phyloP scores from a whole-genome alignment of 208 protist species.

The Herpetomonas tarakana region DNA sequence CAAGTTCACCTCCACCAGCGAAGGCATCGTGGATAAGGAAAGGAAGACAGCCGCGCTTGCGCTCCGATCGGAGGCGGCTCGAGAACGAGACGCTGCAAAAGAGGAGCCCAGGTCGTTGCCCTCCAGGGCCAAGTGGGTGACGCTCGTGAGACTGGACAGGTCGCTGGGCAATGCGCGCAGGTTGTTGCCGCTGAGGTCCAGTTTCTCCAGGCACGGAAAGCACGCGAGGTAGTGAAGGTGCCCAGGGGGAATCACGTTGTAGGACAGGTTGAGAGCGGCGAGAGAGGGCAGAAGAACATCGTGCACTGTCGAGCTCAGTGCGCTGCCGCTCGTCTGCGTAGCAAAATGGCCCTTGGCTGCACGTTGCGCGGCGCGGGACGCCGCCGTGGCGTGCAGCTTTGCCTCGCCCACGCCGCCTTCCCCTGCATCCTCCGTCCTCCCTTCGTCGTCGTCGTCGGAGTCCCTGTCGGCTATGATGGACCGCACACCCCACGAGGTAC shows the following conservation, averaged over 20 bases:
- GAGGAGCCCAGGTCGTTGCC: conserved; percentile 50
- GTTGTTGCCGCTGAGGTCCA: conserved; percentile 84
- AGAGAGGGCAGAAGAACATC: conserved; percentile 55
- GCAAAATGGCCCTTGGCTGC: conserved; percentile 3
- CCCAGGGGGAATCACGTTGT: conserved; percentile 61
- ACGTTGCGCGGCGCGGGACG: background rate
- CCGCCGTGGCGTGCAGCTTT: background rate
- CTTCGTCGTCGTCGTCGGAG: background rate
- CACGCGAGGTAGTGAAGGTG: conserved; percentile 59
- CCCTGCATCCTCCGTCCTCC: background rate
- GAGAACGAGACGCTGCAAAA: background rate
- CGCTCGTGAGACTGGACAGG: conserved; percentile 59
- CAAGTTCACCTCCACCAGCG: conserved; percentile 79
- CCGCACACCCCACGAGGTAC: background rate
- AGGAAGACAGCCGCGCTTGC: conserved; percentile 45
- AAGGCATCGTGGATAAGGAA: conserved; percentile 77
- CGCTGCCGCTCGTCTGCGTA: background rate
- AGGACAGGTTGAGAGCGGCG: conserved; percentile 78
- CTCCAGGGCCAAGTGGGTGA: conserved; percentile 86
- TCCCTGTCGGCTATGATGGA: conserved; percentile 3
- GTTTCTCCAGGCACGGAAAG: conserved; percentile 63
- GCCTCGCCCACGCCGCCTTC: background rate
- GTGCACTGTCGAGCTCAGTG: conserved; percentile 8
- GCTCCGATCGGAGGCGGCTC: no score
- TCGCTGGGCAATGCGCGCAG: conserved; percentile 60